Evolutionary conservation across 495 filamentous ascomycete genomes (phyloP).

Genomic region (Lepidopterella palustris): DNA sequence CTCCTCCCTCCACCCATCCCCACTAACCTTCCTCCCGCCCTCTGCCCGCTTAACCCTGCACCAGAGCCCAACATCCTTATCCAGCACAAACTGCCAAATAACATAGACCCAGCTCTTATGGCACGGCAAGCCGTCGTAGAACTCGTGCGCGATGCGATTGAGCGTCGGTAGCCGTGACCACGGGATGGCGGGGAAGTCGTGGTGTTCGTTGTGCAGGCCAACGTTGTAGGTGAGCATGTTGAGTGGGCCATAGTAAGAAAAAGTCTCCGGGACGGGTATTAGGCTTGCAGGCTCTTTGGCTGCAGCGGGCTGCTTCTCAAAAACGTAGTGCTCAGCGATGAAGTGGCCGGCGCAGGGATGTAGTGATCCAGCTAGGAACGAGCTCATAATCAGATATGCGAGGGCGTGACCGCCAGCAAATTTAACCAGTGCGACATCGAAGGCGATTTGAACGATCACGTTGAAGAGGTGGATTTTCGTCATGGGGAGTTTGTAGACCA

Average conservation of each 20-base stretch:
- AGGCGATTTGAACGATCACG: slow-evolving; percentile 63
- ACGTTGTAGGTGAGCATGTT: slow-evolving; percentile 96
- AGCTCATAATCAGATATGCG: slow-evolving; percentile 74
- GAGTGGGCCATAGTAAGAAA: slow-evolving; percentile 89
- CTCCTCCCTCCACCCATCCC: slow-evolving; percentile 39
- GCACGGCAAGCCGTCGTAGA: slow-evolving; percentile 80
- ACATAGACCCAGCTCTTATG: slow-evolving; percentile 89
- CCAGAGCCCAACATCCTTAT: slow-evolving; percentile 78
- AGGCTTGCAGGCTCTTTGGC: slow-evolving; percentile 50
- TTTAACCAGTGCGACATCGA: slow-evolving; percentile 65
- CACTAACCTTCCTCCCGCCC: slow-evolving; percentile 63
- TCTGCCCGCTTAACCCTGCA: slow-evolving; percentile 89
- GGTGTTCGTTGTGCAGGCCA: slow-evolving; percentile 95
- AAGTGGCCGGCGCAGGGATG: slow-evolving; percentile 97
- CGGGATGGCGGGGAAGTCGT: slow-evolving; percentile 94
- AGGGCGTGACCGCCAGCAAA: slow-evolving; percentile 52
- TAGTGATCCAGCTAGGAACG: slow-evolving; percentile 87
- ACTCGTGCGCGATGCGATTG: slow-evolving; percentile 78
- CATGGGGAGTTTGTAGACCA: slow-evolving; percentile 82
- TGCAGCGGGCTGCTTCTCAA: slow-evolving; percentile 55
- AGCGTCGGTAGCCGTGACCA: slow-evolving; percentile 79
- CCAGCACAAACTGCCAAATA: slow-evolving; percentile 90
- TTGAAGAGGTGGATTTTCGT: slow-evolving; percentile 82
- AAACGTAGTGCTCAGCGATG: slow-evolving; percentile 99
- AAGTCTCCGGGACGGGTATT: slow-evolving; percentile 79